Percentiles rank a stretch among this genome's conserved stretches.
These are phyloP conservation scores for Naganishia onofrii DNA, from an alignment of 768 basidiomycete genomes.

Conservation along the genomic window DNA sequence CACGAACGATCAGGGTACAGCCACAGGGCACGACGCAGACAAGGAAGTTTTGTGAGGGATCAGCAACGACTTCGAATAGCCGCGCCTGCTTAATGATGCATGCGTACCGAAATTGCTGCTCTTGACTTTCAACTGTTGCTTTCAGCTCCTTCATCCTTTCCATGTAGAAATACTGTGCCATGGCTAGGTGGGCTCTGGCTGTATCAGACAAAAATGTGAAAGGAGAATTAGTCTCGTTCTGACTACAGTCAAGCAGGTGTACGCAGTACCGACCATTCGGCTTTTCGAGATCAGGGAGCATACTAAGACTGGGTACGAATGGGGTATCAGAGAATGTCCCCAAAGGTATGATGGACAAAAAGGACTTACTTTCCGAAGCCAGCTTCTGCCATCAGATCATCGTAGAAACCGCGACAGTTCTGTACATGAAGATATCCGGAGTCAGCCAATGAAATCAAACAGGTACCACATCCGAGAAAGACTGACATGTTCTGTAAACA, in stretches of 20 bases:
- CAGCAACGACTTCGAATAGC: not conserved
- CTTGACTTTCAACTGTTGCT: slow-evolving; percentile 68
- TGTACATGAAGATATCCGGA: not conserved
- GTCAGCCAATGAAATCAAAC: not conserved
- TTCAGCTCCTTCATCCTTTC: slow-evolving; percentile 70
- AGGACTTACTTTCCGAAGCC: slow-evolving; percentile 7
- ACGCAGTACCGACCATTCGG: slow-evolving; percentile 58
- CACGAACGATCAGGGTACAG: not conserved
- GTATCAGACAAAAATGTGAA: slow-evolving; percentile 17
- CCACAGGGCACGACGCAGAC: not conserved
- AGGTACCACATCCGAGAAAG: not conserved
- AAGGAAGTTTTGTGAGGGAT: not conserved
- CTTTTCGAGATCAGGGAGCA: slow-evolving; percentile 31
- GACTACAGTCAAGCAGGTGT: slow-evolving; percentile 9
- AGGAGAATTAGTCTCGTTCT: no score
- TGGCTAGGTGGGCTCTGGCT: slow-evolving; percentile 66
- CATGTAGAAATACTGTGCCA: slow-evolving; percentile 73
- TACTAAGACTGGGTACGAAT: not conserved
- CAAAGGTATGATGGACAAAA: slow-evolving; percentile 57
- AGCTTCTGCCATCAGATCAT: slow-evolving; percentile 21
- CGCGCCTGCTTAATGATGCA: not conserved
- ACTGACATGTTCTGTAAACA: slow-evolving; percentile 26
- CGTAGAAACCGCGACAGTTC: slow-evolving; percentile 20
- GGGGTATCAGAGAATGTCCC: not conserved
- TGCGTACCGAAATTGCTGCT: slow-evolving; percentile 71